phyloP scores from a whole-genome alignment of 169 alveolate species.

The Blepharisma undulans region DNA sequence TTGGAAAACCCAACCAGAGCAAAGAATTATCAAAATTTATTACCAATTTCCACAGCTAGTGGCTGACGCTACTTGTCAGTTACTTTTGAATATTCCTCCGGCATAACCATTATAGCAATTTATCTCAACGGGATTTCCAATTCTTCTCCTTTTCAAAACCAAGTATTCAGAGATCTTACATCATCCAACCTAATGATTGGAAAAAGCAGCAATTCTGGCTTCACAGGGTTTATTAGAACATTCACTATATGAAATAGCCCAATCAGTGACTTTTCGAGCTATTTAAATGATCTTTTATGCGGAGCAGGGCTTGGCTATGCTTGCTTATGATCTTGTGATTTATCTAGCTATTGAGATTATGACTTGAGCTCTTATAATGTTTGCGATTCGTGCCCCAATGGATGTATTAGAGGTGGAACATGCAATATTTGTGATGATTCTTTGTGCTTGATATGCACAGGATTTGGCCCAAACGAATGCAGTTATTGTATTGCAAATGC shows the following conservation, averaged over 20 bases:
- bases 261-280: not conserved
- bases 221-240: not conserved
- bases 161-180: not conserved
- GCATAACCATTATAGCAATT: not conserved
- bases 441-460: not conserved
- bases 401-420: not conserved
- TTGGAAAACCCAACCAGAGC: too few species aligned
- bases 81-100: not conserved
- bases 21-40: too few species aligned
- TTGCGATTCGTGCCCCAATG: not conserved
- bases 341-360: not conserved
- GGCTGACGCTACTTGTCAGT: not conserved
- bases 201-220: not conserved
- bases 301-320: not conserved
- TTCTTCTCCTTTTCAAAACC: not conserved
- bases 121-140: not conserved
- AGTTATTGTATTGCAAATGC: not conserved
- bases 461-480: not conserved
- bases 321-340: not conserved
- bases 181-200: not conserved
- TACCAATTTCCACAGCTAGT: too few species aligned
- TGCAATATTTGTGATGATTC: not conserved
- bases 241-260: not conserved
- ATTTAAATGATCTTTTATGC: not conserved
- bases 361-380: not conserved